Evolutionary conservation across 1,284 basidiomycete genomes (phyloP).

Genomic region (Volvariella surrecta): DNA sequence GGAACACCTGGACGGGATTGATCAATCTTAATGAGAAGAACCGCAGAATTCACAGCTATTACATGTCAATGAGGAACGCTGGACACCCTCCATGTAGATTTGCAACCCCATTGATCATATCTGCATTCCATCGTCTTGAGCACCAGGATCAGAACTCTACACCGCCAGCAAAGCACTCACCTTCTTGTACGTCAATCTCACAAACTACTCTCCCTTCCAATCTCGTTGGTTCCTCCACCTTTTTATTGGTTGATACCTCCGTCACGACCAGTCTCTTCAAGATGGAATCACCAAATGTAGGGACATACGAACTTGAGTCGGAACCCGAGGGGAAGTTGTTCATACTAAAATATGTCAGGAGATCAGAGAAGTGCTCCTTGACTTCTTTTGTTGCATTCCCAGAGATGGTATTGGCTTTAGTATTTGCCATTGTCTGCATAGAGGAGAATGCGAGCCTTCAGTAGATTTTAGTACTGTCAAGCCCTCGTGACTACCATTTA

Average conservation of each 20-base stretch:
- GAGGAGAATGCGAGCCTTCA: too few relatives aligned
- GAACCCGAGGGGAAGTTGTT: slow-evolving; percentile 1
- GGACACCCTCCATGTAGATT: slow-evolving; percentile 45
- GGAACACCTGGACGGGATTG: slow-evolving; percentile 28
- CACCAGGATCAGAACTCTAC: too few relatives aligned
- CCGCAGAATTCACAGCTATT: neutral
- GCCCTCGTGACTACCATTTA: too few relatives aligned
- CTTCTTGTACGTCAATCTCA: slow-evolving; percentile 37
- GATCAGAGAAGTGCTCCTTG: slow-evolving; percentile 24
- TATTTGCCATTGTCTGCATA: too few relatives aligned
- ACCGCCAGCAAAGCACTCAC: slow-evolving; percentile 19
- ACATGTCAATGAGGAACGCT: slow-evolving; percentile 43
- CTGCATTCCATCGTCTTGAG: slow-evolving; percentile 25
- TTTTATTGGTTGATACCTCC: slow-evolving; percentile 34
- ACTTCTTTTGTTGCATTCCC: slow-evolving; percentile 35
- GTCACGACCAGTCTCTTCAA: slow-evolving; percentile 24
- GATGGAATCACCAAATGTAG: slow-evolving; percentile 15
- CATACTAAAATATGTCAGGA: slow-evolving; percentile 14
- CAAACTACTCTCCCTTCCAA: slow-evolving; percentile 38
- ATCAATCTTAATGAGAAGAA: neutral
- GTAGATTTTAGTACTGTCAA: too few relatives aligned
- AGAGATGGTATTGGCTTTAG: too few relatives aligned
- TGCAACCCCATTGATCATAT: slow-evolving; percentile 39
- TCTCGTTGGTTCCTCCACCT: slow-evolving; percentile 34
- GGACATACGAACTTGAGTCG: too few relatives aligned